Base-by-base conservation (phyloP, 1,284 basidiomycete genomes). In the Wallemia hederae region DNA sequence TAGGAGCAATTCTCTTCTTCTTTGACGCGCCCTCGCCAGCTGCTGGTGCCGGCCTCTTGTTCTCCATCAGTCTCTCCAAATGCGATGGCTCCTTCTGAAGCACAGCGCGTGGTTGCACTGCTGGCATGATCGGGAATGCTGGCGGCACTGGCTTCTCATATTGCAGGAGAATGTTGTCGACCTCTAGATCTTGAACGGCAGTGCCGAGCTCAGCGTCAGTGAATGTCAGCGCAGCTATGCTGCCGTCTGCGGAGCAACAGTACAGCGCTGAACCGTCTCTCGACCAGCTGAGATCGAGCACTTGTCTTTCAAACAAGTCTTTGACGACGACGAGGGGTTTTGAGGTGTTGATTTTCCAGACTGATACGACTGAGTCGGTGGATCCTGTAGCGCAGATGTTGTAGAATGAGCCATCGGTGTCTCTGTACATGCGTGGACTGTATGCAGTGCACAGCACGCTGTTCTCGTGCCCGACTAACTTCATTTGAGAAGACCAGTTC, bases 221-320 rank as follows among this genome's bases (percentile, higher is more conserved):
- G 67, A 97, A 94, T 63, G 78, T 75, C 70, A 96, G 85, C 1
- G 83, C 87, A 1, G 82, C 87, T 60, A 97, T 80, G 0, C 88
- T 89, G 0, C 94, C 92, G 67, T 98, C 94, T 0, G 89, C 91
- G 0, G 91, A 96, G 62, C 87, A 91, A 0, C 89, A 89, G 66
- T 94, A 98, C 0, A 98, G 77, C 1, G 83, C 84, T 55, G 86
- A 76, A 5, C 94, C 92, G 67, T 98, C 91, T 68, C 79, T 80
- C 1, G 87, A 86, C 92, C 94, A 99, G 66, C 82, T 87, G 2
- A 98, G 75, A 69, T 98, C 94, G 77, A 96, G 83, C 59, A 97
- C 85, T 66, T 91, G 86, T 61, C 90, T 74, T 62, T 92, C 88
- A 65, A 98, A 97, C 0, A 94, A 81, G 64, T 97, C 89, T 65